Evolutionary conservation across 2,329 filamentous ascomycete genomes (phyloP).

Genomic region (Hypoxylon sp.): DNA sequence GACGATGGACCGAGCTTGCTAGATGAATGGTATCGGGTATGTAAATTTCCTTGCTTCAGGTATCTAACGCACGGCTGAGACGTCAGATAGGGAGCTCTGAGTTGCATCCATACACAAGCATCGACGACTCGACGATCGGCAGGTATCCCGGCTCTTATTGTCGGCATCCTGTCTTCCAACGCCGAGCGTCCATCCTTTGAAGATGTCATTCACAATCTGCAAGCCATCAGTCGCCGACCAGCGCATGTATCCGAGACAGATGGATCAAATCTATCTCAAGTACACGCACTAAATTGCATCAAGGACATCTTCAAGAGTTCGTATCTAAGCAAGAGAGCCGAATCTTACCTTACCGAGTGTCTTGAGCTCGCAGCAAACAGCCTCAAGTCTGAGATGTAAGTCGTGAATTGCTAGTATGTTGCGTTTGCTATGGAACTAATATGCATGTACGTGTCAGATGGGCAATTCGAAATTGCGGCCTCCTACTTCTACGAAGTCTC

Average conservation of each 20-base stretch:
- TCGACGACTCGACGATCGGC: constrained; percentile 91
- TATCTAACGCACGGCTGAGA: constrained; percentile 19
- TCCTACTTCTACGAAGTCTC: constrained; percentile 86
- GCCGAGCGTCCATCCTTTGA: constrained; percentile 67
- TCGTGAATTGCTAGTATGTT: constrained; percentile 8
- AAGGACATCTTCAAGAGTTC: constrained; percentile 92
- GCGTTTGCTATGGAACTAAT: constrained; percentile 15
- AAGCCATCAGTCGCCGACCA: constrained; percentile 63
- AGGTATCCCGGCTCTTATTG: constrained; percentile 86
- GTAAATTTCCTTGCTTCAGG: constrained; percentile 22
- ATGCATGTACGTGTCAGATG: constrained; percentile 71
- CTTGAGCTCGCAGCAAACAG: constrained; percentile 82
- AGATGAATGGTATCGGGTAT: constrained; percentile 74
- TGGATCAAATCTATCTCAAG: constrained; percentile 79
- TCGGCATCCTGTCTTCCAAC: constrained; percentile 78
- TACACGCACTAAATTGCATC: constrained; percentile 92
- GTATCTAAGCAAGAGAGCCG: constrained; percentile 74
- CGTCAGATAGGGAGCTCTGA: constrained; percentile 63
- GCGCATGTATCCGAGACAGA: constrained; percentile 64
- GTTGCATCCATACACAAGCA: constrained; percentile 76
- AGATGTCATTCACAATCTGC: constrained; percentile 69
- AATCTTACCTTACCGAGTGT: constrained; percentile 75
- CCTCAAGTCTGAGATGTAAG: constrained; percentile 78
- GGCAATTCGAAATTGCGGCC: constrained; percentile 92
- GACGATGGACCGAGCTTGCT: constrained; percentile 58